Evolutionary conservation across 106 monocot species (phyloP), one percentile per base, ranked within the genome.

Genomic region (Cymbidium sinense): DNA sequence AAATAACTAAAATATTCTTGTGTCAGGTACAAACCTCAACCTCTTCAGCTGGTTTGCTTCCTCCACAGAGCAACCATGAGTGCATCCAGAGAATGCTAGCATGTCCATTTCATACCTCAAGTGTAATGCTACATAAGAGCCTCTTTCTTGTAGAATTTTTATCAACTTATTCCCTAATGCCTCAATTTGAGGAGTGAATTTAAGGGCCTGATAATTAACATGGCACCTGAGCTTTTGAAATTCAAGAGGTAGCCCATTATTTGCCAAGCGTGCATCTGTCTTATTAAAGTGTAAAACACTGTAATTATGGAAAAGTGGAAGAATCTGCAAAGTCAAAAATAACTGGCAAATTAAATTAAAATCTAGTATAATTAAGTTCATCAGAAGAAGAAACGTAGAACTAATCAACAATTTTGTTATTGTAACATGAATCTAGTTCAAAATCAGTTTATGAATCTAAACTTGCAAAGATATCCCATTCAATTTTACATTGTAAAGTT

Each of bases 81-180:
- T 90, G 64, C 98, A 99, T 51, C 98, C 98, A 80, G 94, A 94
- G 81, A 99, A 99, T 69, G 98, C 89, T 13, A 99, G 88, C 98
- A 99, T 94, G 62, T 99, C 98, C 98, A 94, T 99, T 87, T 99
- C 98, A 79, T 94, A 99, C 84, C 98, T 84, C 79, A 99, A 82
- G 83, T 99, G 98, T 75, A 99, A 89, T 62, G 98, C 90, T 64
- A 92, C 84, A 89, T 89, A 99, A 70, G 69, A 65, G 34, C 94
- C 94, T 76, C 78, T 83, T 65, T 50, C 65, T 82, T 34, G 75
- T 80, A 99, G 90, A 86, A 84, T 74, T 35, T 79, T 54, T 62
- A 94, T 70, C 83, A 99, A 80, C 79, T 86, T 99, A 36, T 92
- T 90, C 17, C 98, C 98, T 55, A 99, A 82, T 71, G 80, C 78